These are phyloP conservation scores for Triticum dicoccoides DNA, from an alignment of 176 grass and related monocot species.

Conservation along the genomic window DNA sequence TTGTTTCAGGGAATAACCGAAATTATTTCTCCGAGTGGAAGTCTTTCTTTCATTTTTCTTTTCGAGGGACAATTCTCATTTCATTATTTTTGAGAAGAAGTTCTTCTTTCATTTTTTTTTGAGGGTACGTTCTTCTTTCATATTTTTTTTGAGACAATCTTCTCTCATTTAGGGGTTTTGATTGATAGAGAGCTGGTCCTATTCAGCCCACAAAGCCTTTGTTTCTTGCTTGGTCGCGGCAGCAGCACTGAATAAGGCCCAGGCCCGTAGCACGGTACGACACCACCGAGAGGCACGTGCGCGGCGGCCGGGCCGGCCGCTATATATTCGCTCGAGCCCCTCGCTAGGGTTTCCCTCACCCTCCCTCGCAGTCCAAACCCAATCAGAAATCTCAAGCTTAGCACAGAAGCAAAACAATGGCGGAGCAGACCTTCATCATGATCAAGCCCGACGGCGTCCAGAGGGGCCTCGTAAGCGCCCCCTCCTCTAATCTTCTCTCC, in stretches of 20 bases:
- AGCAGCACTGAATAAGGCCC: background rate
- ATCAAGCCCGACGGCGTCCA: constrained; percentile 85
- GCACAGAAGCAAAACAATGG: constrained; percentile 27
- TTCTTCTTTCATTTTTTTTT: too few species aligned
- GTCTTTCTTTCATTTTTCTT: too few species aligned
- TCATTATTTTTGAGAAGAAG: too few species aligned
- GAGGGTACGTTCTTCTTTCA: background rate
- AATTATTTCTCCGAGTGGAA: too few species aligned
- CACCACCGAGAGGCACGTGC: constrained; percentile 7
- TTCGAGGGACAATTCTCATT: too few species aligned
- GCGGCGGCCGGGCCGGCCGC: background rate
- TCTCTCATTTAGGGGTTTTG: background rate
- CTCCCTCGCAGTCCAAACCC: constrained; percentile 30
- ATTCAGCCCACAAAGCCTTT: background rate
- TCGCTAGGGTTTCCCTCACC: constrained; percentile 30
- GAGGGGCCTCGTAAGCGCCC: constrained; percentile 52
- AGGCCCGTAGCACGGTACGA: background rate
- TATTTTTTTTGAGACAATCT: too few species aligned
- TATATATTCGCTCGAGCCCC: constrained; percentile 28
- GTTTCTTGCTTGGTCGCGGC: background rate
- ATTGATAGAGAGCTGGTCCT: background rate
- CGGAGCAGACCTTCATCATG: constrained; percentile 75
- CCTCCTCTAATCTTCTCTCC: background rate
- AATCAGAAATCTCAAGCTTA: background rate
- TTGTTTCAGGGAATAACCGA: too few species aligned